phyloP scores from a whole-genome alignment of 495 filamentous ascomycete species.

The Peziza echinospora region DNA sequence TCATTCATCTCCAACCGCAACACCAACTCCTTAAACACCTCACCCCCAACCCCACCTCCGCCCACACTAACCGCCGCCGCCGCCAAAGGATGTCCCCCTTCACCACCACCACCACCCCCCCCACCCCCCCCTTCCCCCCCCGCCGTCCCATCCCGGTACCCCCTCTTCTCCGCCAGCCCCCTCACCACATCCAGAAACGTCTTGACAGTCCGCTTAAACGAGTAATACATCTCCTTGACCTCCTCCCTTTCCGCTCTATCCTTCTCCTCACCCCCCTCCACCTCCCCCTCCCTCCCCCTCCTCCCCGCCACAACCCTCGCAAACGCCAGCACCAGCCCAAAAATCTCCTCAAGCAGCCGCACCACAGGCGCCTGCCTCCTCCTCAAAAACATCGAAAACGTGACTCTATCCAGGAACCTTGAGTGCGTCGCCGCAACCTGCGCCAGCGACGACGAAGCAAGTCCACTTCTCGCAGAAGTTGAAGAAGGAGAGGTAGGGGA shows the following conservation, averaged over 20 bases:
- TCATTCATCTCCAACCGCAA: slow-evolving; percentile 39
- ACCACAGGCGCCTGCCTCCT: slow-evolving; percentile 49
- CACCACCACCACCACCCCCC: slow-evolving; percentile 20
- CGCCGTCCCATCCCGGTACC: slow-evolving; percentile 29
- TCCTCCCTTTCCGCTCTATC: slow-evolving; percentile 23
- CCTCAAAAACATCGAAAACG: slow-evolving; percentile 48
- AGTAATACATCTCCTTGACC: slow-evolving; percentile 34
- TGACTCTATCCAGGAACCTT: slow-evolving; percentile 52
- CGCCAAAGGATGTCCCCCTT: slow-evolving; percentile 1
- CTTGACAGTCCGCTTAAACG: slow-evolving; percentile 44
- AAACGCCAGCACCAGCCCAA: slow-evolving; percentile 48
- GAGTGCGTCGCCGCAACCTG: slow-evolving; percentile 51
- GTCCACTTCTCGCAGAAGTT: slow-evolving; percentile 21
- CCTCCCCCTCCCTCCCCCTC: background rate
- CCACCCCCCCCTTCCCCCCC: slow-evolving; percentile 18
- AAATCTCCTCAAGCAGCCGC: slow-evolving; percentile 56
- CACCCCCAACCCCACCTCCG: slow-evolving; percentile 11
- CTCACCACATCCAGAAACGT: slow-evolving; percentile 44
- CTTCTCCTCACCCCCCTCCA: slow-evolving; percentile 1
- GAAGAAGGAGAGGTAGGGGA: no score
- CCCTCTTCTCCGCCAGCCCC: slow-evolving; percentile 35
- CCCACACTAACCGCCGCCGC: background rate
- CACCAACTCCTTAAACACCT: slow-evolving; percentile 30
- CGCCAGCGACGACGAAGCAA: slow-evolving; percentile 34
- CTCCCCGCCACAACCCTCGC: slow-evolving; percentile 21